Evolutionary conservation across 306 rosid species (phyloP).

Genomic region (Casuarina equisetifolia): DNA sequence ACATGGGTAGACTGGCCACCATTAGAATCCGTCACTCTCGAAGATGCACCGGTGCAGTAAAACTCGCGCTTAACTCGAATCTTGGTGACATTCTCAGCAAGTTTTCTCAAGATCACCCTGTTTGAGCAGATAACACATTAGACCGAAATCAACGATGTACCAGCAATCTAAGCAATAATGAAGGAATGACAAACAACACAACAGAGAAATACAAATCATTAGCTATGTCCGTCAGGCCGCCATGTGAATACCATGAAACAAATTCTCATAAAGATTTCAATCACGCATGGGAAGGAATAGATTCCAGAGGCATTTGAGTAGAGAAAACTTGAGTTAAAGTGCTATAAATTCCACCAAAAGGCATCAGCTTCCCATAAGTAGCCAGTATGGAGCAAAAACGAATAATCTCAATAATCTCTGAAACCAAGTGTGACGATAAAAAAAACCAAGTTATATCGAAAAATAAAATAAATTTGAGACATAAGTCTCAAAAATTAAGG

Average conservation of each 20-base stretch:
- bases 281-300: not conserved
- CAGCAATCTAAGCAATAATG: conserved; percentile 8
- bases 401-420: not conserved
- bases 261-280: not conserved
- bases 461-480: not conserved
- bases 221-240: not conserved
- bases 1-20: conserved; percentile 39
- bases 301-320: not conserved
- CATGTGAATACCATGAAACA: not conserved
- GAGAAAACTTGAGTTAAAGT: not conserved
- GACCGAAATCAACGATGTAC: not conserved
- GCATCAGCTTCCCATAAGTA: not conserved
- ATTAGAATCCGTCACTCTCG: conserved; percentile 46
- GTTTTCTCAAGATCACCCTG: conserved; percentile 55
- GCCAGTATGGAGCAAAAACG: too few relatives aligned
- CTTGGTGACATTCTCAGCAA: conserved; percentile 35
- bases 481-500: not conserved
- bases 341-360: not conserved
- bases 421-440: not conserved
- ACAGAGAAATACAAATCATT: not conserved
- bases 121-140: conserved; percentile 21
- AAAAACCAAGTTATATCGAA: not conserved
- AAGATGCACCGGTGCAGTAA: conserved; percentile 43
- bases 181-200: not conserved
- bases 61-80: conserved; percentile 37